Evolutionary conservation across 1,284 basidiomycete genomes (phyloP).

Genomic region (Apiotrichum sp.): DNA sequence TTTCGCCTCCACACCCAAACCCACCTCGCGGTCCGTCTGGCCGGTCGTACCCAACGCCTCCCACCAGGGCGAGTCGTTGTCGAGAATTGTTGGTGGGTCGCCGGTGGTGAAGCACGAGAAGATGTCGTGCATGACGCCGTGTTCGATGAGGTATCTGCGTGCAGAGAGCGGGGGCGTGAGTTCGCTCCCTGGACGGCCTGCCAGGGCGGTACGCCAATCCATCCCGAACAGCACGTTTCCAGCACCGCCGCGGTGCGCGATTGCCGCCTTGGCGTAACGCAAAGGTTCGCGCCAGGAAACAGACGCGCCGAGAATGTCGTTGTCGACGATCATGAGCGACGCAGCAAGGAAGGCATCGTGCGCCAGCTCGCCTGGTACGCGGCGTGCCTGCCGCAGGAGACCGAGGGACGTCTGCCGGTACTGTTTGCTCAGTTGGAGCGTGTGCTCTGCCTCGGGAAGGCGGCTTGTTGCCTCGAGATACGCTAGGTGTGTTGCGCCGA

Average conservation of each 20-base stretch:
- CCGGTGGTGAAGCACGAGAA: conserved; percentile 24
- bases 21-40: conserved; percentile 15
- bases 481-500: conserved; percentile 31
- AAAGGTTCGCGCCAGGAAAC: conserved; percentile 31
- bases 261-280: conserved; percentile 22
- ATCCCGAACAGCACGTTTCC: conserved; percentile 26
- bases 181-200: background rate
- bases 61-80: conserved; percentile 28
- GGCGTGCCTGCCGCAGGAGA: conserved; percentile 24
- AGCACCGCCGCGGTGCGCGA: conserved; percentile 30
- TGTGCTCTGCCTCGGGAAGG: conserved; percentile 6
- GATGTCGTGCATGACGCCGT: conserved; percentile 27
- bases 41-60: conserved; percentile 20
- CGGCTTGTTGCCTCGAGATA: conserved; percentile 16
- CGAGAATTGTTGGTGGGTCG: conserved; percentile 17
- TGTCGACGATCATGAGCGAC: conserved; percentile 21
- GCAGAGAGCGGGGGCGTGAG: conserved; percentile 2
- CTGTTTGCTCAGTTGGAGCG: conserved; percentile 17
- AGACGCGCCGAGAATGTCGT: conserved; percentile 30
- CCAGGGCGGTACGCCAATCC: conserved; percentile 10
- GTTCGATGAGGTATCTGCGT: conserved; percentile 28
- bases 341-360: conserved; percentile 32
- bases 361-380: conserved; percentile 19
- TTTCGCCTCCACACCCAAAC: too few species aligned
- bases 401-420: conserved; percentile 25